Conservation (phyloP, 1,284 basidiomycete species). For the Grifola frondosa region DNA sequence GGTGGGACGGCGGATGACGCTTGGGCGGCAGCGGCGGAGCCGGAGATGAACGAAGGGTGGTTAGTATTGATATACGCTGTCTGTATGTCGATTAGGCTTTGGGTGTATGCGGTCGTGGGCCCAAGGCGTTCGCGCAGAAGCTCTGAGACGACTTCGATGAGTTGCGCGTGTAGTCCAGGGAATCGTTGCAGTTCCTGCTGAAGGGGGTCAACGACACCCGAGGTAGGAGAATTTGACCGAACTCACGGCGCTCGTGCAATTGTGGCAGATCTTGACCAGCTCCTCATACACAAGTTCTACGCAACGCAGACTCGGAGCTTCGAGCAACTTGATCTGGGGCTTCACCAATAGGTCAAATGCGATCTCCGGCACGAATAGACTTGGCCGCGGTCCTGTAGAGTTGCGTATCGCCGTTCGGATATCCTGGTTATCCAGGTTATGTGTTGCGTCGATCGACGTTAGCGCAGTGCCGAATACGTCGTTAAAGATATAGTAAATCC, state of each 20-base stretch:
- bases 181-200: constrained; percentile 93
- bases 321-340: constrained; percentile 96
- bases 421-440: constrained; percentile 90
- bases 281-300: constrained; percentile 99
- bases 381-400: constrained; percentile 95
- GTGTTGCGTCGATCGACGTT: constrained; percentile 86
- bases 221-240: not conserved
- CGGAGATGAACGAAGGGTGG: constrained; percentile 85
- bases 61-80: constrained; percentile 99
- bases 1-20: constrained; percentile 38
- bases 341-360: constrained; percentile 98
- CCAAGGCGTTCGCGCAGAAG: constrained; percentile 92
- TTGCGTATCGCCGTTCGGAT: constrained; percentile 98
- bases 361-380: constrained; percentile 95
- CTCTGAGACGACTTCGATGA: constrained; percentile 98
- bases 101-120: constrained; percentile 95
- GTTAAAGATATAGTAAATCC: constrained; percentile 99
- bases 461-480: constrained; percentile 96
- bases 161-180: constrained; percentile 88
- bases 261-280: constrained; percentile 99
- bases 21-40: constrained; percentile 58
- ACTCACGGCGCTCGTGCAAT: constrained; percentile 86
- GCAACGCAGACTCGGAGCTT: constrained; percentile 91
- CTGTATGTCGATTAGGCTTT: constrained; percentile 95
- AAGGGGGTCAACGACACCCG: not conserved